These are phyloP conservation scores for Centella asiatica DNA, from an alignment of 129 eudicot species.

Conservation along the genomic window DNA sequence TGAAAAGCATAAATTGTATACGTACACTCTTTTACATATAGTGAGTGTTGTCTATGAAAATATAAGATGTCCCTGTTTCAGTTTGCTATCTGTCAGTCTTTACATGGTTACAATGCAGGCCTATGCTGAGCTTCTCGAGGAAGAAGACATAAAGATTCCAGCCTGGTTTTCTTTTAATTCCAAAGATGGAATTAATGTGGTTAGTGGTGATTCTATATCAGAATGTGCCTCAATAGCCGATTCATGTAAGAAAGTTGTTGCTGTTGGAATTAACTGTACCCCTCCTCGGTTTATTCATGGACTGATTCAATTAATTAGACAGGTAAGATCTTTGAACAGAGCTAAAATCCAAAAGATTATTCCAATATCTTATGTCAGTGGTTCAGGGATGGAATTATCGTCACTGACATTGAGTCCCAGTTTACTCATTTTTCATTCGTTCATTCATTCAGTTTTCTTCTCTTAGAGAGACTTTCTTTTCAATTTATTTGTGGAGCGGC, in stretches of 20 bases:
- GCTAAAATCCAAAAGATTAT: not conserved
- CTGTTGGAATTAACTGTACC: slow-evolving; percentile 79
- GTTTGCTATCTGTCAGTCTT: not conserved
- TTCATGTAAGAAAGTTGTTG: slow-evolving; percentile 60
- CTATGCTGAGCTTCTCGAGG: slow-evolving; percentile 69
- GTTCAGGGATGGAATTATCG: too few species aligned
- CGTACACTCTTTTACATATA: not conserved
- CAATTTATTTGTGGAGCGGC: too few species aligned
- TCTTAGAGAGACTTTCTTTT: not conserved
- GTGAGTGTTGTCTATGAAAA: not conserved
- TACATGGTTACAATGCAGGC: slow-evolving; percentile 37
- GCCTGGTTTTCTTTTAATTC: slow-evolving; percentile 80
- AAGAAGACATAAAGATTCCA: slow-evolving; percentile 60
- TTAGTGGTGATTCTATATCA: slow-evolving; percentile 60
- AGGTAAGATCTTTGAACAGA: slow-evolving; percentile 25
- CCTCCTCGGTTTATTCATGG: slow-evolving; percentile 62
- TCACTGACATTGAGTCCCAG: too few species aligned
- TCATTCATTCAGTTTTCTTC: not conserved
- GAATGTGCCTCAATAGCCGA: slow-evolving; percentile 68
- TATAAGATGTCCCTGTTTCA: not conserved
- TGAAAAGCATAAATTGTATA: too few species aligned
- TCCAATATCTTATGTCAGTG: not conserved
- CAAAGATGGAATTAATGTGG: slow-evolving; percentile 66
- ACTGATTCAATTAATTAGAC: slow-evolving; percentile 37
- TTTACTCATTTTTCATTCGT: not conserved